These are phyloP conservation scores for Fusarium continuum DNA, from an alignment of 2,329 filamentous ascomycete genomes.

Conservation along the genomic window DNA sequence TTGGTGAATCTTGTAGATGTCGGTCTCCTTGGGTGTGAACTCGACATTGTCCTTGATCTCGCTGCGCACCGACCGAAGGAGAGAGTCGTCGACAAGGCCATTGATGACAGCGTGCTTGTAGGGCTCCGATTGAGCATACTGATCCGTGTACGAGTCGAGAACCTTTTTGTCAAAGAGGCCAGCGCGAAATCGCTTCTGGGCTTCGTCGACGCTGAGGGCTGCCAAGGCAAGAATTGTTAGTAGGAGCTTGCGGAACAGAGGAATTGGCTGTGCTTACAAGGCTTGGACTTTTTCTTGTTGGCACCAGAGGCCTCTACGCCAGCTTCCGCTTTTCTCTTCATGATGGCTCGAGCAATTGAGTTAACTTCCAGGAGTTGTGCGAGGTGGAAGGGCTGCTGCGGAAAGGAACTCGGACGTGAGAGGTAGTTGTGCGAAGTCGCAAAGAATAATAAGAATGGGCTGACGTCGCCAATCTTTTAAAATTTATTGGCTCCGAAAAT, in stretches of 20 bases:
- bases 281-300: conserved; percentile 64
- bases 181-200: conserved; percentile 68
- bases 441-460: conserved; percentile 40
- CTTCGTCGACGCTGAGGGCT: conserved; percentile 61
- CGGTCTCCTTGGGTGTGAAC: conserved; percentile 98
- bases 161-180: conserved; percentile 71
- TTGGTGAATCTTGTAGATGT: conserved; percentile 99
- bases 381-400: conserved; percentile 5
- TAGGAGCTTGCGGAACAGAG: conserved; percentile 13
- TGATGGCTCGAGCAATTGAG: conserved; percentile 44
- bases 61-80: conserved; percentile 85
- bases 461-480: conserved; percentile 42
- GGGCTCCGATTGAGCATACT: conserved; percentile 71
- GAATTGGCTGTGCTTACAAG: conserved; percentile 49
- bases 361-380: conserved; percentile 4
- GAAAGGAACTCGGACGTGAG: conserved; percentile 2
- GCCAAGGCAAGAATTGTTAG: conserved; percentile 25
- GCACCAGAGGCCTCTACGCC: conserved; percentile 55
- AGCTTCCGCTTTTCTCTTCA: conserved; percentile 69
- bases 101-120: conserved; percentile 96
- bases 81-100: conserved; percentile 77
- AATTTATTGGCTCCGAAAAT: conserved; percentile 41
- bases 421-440: conserved; percentile 24
- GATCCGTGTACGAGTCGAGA: conserved; percentile 66
- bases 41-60: conserved; percentile 92